Evolutionary conservation across 257 asterid genomes (phyloP), one percentile per base, ranked within the genome.

Genomic region (Nicotiana obtusifolia): DNA sequence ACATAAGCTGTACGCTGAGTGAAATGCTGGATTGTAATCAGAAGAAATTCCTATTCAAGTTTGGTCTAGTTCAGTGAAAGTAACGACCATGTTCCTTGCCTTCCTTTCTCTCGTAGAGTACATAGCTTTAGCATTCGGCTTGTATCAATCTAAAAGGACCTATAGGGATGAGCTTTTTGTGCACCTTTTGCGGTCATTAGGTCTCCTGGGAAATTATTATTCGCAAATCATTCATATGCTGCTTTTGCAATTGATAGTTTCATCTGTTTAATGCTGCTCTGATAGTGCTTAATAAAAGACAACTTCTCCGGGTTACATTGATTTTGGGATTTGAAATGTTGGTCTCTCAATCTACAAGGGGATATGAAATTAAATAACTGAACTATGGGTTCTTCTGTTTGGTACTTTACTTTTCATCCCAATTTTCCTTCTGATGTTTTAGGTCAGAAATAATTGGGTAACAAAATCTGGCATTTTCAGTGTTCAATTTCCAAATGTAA

Each of bases 1-100:
- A 91, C 52, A 33, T 94, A 64, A 80, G 35, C 52, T 91, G 97
- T 92, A 92, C 93, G 81, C 88, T 94, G 97, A 93, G 95, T 81
- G 99, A 95, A 41, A 94, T 95, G 98, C 84, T 95, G 87, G 95
- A 91, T 24, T 95, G 97, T 88, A 94, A 93, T 86, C 95, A 94
- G 85, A 89, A 85, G 90, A 94, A 91, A 81, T 95, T 95, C 84
- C 84, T 86, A 10, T 41, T 88, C 82, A 95, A 88, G 89, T 94
- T 95, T 84, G 97, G 94, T 68, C 56, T 90, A 59, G 89, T 86
- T 33, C 82, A 89, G 87, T 82, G 83, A 78, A 73, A 24, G 61
- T 47, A 41, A 44, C 22, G 37, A 24, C 37, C 78, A 1, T 24
- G 37, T 73, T 56, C 20, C 24, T 49, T 53, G 15, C 41, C 24